phyloP scores from a whole-genome alignment of 2,329 filamentous ascomycete species.

The Ophiostoma montium region DNA sequence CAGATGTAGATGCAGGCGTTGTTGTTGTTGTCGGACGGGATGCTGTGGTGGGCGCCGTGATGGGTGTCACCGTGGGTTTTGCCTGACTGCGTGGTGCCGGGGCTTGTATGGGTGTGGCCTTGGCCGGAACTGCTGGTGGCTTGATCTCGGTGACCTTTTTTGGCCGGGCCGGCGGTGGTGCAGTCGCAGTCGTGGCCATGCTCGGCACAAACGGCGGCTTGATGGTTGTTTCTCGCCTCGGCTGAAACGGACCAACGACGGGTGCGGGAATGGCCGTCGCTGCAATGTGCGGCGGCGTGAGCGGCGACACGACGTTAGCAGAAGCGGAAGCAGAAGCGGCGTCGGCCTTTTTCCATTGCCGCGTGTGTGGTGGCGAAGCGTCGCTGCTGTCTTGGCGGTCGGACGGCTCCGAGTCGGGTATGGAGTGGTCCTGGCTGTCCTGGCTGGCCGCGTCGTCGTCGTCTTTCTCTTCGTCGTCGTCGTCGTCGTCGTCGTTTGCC shows the following conservation, averaged over 20 bases:
- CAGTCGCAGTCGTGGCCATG: neutral
- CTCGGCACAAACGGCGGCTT: neutral
- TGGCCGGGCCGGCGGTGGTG: neutral
- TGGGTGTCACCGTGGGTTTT: neutral
- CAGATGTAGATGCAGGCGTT: neutral
- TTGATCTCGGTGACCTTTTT: conserved; percentile 8
- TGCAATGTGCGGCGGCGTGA: neutral
- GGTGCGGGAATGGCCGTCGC: neutral
- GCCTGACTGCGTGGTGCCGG: neutral
- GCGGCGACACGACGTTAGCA: neutral
- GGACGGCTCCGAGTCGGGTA: neutral
- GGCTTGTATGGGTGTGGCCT: conserved; percentile 6
- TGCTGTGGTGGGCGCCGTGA: neutral
- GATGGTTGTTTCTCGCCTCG: conserved; percentile 4
- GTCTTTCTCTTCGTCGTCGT: neutral
- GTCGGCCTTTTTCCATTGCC: neutral
- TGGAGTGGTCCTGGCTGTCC: neutral
- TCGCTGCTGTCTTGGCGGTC: neutral
- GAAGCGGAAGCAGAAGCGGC: neutral
- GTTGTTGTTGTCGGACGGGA: neutral
- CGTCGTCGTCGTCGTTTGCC: neutral
- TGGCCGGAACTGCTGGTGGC: neutral
- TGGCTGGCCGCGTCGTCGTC: neutral
- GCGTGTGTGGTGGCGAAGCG: neutral
- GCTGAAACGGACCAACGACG: neutral